Evolutionary conservation across 345 rosid species (phyloP).

Genomic region (Corchorus capsularis): DNA sequence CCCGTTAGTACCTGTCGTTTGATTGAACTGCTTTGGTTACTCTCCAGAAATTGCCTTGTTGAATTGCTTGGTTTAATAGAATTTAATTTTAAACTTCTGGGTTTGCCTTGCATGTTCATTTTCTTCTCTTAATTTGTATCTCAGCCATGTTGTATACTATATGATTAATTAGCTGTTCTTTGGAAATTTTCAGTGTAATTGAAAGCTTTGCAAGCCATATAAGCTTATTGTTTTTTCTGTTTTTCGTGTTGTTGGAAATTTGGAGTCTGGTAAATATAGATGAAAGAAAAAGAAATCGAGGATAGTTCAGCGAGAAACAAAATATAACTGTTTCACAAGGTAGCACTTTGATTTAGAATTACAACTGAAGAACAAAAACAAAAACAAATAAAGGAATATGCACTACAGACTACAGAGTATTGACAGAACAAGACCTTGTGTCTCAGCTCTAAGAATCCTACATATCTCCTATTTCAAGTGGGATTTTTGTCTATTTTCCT

Average conservation of each 20-base stretch:
- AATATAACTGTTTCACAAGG: background rate
- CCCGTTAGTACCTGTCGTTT: too few relatives aligned
- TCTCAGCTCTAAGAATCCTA: background rate
- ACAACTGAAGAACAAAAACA: background rate
- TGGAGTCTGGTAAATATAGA: background rate
- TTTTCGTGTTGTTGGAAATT: background rate
- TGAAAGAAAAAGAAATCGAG: background rate
- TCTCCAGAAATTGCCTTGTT: background rate
- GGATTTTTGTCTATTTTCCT: background rate
- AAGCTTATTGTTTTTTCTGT: too few relatives aligned
- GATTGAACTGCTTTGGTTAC: too few relatives aligned
- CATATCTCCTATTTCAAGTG: background rate
- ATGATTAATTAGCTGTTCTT: background rate
- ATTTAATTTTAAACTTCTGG: too few relatives aligned
- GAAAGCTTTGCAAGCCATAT: background rate
- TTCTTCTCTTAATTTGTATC: background rate
- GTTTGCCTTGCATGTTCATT: slow-evolving; percentile 3
- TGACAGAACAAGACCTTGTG: background rate
- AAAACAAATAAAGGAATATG: background rate
- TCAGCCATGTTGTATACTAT: too few relatives aligned
- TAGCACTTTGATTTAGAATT: background rate
- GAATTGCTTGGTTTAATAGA: too few relatives aligned
- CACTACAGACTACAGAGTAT: too few relatives aligned
- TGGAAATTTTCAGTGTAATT: background rate
- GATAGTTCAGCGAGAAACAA: background rate